These are phyloP conservation scores for thale cress (Arabidopsis thaliana) DNA, from an alignment of 345 rosid genomes.

Conservation along the genomic window TAIR10.1 NC_003071.7:18713001-18713500, in stretches of 20 bases:
- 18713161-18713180: constrained; percentile 6
- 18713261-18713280: constrained; percentile 35
- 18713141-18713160: not conserved
- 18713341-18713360: constrained; percentile 29
- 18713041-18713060: constrained; percentile 95
- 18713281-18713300: constrained; percentile 29
- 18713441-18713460: constrained; percentile 24
- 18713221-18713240: constrained; percentile 41
- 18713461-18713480: constrained; percentile 26
- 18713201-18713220: constrained; percentile 26
- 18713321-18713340: constrained; percentile 47
- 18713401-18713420: constrained; percentile 35
- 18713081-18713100: constrained; percentile 40
- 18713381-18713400: constrained; percentile 46
- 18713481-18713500: not conserved
- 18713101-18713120: constrained; percentile 42
- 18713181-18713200: constrained; percentile 23
- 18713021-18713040: constrained; percentile 74
- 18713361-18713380: constrained; percentile 44
- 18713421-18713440: constrained; percentile 26
- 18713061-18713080: constrained; percentile 67
- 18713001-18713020: constrained; percentile 87
- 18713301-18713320: not conserved
- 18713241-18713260: constrained; percentile 37
- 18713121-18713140: not conserved